Evolutionary conservation across 2,329 filamentous ascomycete genomes (phyloP), one percentile per base, ranked within the genome.

Genomic region (Arthrobotrys pseudoclavata): DNA sequence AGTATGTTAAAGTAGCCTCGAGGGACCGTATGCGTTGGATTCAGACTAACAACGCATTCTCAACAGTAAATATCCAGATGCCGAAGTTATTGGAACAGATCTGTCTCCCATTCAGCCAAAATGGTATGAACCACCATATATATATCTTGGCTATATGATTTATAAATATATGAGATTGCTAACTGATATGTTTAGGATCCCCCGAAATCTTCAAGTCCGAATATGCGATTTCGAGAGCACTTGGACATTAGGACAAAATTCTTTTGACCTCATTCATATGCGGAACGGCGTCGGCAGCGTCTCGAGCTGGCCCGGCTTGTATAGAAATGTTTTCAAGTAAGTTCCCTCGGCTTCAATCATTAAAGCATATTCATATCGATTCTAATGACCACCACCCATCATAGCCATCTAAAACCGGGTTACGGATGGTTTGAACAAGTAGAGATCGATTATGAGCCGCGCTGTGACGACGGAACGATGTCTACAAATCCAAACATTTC

Each of bases 251-350:
- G 88, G 88, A 12, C 87, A 90, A 81, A 86, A 89, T 67, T 90
- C 90, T 0, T 96, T 91, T 85, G 93, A 98, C 84, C 83, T 97
- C 80, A 91, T 97, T 79, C 92, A 97, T 82, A 86, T 96, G 82
- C 90, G 92, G 69, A 90, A 92, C 87, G 89, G 94, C 20, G 87
- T 88, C 79, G 95, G 95, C 10, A 92, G 91, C 82, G 91, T 97
- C 62, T 86, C 87, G 22, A 90, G 89, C 82, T 97, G 93, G 94
- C 86, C 87, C 3, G 86, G 87, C 53, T 85, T 96, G 50, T 97
- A 97, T 83, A 85, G 86, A 79, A 91, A 92, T 81, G 86, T 91
- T 34, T 90, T 89, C 80, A 85, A 87, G 88, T 92, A 86, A 81
- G 89, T 83, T 31, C 31, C 55, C 29, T n/a, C 6, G 13, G 13